Evolutionary conservation across 805 yeast genomes (phyloP), one percentile per base, ranked within the genome.

Genomic region (Candida ponderosae): DNA sequence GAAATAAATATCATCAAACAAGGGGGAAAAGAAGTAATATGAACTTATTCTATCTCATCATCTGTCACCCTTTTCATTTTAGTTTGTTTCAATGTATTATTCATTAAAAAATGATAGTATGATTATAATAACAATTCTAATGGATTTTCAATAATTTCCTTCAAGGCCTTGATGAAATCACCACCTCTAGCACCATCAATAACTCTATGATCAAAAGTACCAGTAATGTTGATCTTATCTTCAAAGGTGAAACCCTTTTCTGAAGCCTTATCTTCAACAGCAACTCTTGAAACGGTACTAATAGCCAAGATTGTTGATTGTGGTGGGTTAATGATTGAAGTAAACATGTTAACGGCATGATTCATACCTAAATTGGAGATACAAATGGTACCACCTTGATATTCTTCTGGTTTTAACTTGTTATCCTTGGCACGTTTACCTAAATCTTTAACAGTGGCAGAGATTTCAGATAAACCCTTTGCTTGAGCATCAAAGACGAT

Each of bases 351-450:
- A 33, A 90, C 97, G 39, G 98, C 97, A 40, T 69, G 76, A 79
- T 93, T 93, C 98, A 93, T 93, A 60, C 99, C 99, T 74, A 93
- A 72, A 81, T 93, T 93, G 48, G 97, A 93, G 58, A 93, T 90
- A 62, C 97, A 88, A 64, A 93, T 86, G 52, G 98, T 89, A 59
- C 99, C 99, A 55, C 99, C 99, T 75, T 87, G 96, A 81, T 84
- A 93, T 70, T 93, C 98, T 64, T 87, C 95, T 45, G 99, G 99
- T 48, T 67, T 59, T 62, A 93, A 79, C 72, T 90, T 93, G 67
- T 87, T 88, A 42, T 74, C 87, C 66, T 90, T 88, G 44, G 99
- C 99, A 66, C 93, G 86, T 74, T 84, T 84, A 50, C 96, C 97
- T 51, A 93, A 74, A 51, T 83, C 96, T 73, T 93, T 93, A 55